These are phyloP conservation scores for Calonectria pauciramosa DNA, from an alignment of 2,329 filamentous ascomycete species.

Conservation along the genomic window DNA sequence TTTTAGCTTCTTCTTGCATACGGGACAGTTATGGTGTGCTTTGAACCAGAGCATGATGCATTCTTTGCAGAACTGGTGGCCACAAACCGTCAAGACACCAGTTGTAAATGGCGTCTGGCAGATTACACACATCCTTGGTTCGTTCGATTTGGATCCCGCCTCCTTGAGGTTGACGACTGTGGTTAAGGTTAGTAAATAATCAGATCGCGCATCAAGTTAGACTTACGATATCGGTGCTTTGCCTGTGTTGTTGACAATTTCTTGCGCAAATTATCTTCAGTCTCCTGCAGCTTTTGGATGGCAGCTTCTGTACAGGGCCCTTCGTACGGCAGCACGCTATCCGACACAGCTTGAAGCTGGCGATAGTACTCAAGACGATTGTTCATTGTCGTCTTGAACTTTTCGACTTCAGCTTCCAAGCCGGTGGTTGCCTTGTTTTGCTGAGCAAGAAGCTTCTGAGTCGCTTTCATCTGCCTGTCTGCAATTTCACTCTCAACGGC, in stretches of 20 bases:
- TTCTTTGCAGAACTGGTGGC: constrained; percentile 92
- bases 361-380: constrained; percentile 89
- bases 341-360: constrained; percentile 91
- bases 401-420: constrained; percentile 79
- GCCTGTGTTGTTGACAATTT: constrained; percentile 75
- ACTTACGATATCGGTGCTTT: constrained; percentile 80
- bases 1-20: constrained; percentile 81
- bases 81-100: constrained; percentile 89
- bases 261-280: constrained; percentile 60
- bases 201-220: background rate
- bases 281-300: constrained; percentile 51
- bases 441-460: constrained; percentile 66
- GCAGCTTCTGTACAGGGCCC: constrained; percentile 68
- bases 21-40: constrained; percentile 81
- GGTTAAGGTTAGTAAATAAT: constrained; percentile 20
- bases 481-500: constrained; percentile 77
- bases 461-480: constrained; percentile 71
- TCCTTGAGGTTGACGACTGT: constrained; percentile 67
- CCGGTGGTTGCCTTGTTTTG: constrained; percentile 64
- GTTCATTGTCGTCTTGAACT: constrained; percentile 86
- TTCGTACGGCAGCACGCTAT: constrained; percentile 83
- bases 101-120: constrained; percentile 82
- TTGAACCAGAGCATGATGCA: constrained; percentile 87
- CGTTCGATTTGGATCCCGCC: constrained; percentile 72
- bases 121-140: constrained; percentile 84